Base-by-base conservation (phyloP, 2,329 filamentous ascomycete genomes). In the Ceratocystis cubensis region DNA sequence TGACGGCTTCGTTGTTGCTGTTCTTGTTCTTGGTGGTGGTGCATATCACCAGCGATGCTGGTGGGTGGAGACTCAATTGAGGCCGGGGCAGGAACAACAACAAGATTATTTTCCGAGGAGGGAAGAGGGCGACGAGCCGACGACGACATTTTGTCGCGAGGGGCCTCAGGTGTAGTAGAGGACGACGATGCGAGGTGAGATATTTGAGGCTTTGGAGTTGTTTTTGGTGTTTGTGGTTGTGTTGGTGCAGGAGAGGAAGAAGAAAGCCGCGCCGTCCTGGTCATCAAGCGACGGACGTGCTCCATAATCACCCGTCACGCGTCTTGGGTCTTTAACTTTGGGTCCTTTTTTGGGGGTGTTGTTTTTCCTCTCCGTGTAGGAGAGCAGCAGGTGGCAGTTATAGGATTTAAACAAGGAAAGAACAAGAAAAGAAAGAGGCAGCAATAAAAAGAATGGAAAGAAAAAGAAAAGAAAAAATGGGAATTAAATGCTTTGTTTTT, bases 41-140 rank as follows among this genome's bases (percentile, higher is more conserved):
- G 61, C 22, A 25, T 30, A 13, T 67, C 66, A 37, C 53, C 66
- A 33, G 41, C 56, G 50, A 67, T 46, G 63, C 66, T 67, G 28
- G 63, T 65, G 28, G 66, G 66, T 44, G 66, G 66, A 22, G 66
- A 67, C 44, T 67, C 66, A 50, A 67, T 67, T 13, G 61, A 28
- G 37, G 59, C 28, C 53, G 53, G 53, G 25, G 22, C 53, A 37
- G 63, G 17, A 46, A 17, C 30, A 48, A 28, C 62, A 50, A 28
- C 37, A 13, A 41, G 37, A 41, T 15, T 13, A 41, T 41, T 6
- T 37, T 56, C 41, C 37, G 63, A 44, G 5, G 28, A 57, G 8
- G 53, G n/a, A 57, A 33, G 63, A 37, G 30, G 53, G 8, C 22
- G 30, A 57, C 30, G 63, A 37, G n/a, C 22, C 22, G 53, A 28